Base-by-base conservation (phyloP, 257 asterid genomes). In the Solanum etuberosum region DNA sequence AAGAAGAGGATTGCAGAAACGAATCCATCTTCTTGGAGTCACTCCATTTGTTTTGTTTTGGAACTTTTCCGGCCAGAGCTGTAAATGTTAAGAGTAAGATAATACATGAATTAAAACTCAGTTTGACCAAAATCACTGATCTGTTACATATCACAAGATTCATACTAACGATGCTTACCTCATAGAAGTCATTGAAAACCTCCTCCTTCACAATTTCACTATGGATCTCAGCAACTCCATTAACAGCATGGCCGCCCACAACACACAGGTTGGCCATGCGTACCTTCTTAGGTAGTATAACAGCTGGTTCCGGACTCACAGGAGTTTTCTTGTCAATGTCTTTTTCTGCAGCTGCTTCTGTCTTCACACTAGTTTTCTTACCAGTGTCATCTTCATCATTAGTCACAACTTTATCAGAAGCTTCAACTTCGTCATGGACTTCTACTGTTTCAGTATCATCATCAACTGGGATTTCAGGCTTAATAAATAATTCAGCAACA, bases 1-100 rank as follows among this genome's bases (percentile, higher is more conserved):
- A 61, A 95, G 92, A 88, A 91, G 90, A 71, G 96, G 96, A 87
- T 95, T 95, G 91, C 98, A 95, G 91, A 94, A 95, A 27, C 88
- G 90, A 88, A 95, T 91, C 98, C 98, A 95, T 90, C 98, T 93
- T 92, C 98, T 91, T 71, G 98, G 98, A 51, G 98, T 95, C 88
- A 95, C 98, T 83, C 98, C 98, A 87, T 95, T 95, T 86, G 98
- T 95, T 90, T 95, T 95, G 88, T 95, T 95, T 88, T 94, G 96
- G 88, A 95, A 95, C 90, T 95, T 95, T 88, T 92, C 92, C 42
- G 98, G 98, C 98, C 98, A 94, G 88, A 95, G 88, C 98, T 95
- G 94, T 87, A 86, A 89, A 88, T 61, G 42, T 80, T 37, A 59
- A 25, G 32, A 32, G 84, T 87, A 80, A 77, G 27, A 61, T 20